phyloP scores from a whole-genome alignment of 2,329 filamentous ascomycete genomes.

The Harringtonia aguacate region DNA sequence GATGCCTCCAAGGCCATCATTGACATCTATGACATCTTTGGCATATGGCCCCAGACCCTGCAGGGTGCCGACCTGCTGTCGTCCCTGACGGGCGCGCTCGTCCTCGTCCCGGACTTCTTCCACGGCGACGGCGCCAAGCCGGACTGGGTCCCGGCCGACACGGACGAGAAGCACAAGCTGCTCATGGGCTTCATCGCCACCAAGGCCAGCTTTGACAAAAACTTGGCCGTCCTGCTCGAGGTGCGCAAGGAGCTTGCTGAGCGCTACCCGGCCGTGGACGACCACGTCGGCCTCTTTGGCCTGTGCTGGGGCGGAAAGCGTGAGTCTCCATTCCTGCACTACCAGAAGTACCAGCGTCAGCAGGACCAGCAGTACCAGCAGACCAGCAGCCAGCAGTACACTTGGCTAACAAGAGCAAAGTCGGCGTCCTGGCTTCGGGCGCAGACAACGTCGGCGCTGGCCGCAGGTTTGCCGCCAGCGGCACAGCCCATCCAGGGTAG shows the following conservation, averaged over 20 bases:
- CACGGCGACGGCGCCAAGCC: constrained; percentile 22
- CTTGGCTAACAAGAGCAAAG: neutral
- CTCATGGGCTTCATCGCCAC: constrained; percentile 7
- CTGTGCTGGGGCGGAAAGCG: constrained; percentile 40
- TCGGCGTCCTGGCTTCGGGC: constrained; percentile 26
- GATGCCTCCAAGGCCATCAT: constrained; percentile 27
- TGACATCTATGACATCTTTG: constrained; percentile 37
- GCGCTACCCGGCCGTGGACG: constrained; percentile 24
- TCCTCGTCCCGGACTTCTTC: constrained; percentile 30
- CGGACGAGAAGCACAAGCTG: constrained; percentile 27
- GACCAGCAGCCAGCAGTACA: too few species aligned
- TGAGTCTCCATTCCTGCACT: constrained; percentile 8
- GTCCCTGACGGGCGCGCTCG: constrained; percentile 22
- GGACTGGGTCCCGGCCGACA: constrained; percentile 27
- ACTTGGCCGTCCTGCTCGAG: constrained; percentile 19
- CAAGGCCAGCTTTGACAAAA: constrained; percentile 18
- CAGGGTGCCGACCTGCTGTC: constrained; percentile 37
- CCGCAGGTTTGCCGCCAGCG: constrained; percentile 23
- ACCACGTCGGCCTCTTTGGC: constrained; percentile 32
- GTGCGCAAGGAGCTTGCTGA: constrained; percentile 20
- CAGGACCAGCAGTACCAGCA: too few species aligned
- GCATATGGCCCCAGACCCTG: constrained; percentile 30
- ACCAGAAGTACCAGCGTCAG: too few species aligned
- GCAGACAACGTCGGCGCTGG: constrained; percentile 22
- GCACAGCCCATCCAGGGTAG: constrained; percentile 21